phyloP scores from a whole-genome alignment of 169 alveolate species.

The Amoebophrya sp. region DNA sequence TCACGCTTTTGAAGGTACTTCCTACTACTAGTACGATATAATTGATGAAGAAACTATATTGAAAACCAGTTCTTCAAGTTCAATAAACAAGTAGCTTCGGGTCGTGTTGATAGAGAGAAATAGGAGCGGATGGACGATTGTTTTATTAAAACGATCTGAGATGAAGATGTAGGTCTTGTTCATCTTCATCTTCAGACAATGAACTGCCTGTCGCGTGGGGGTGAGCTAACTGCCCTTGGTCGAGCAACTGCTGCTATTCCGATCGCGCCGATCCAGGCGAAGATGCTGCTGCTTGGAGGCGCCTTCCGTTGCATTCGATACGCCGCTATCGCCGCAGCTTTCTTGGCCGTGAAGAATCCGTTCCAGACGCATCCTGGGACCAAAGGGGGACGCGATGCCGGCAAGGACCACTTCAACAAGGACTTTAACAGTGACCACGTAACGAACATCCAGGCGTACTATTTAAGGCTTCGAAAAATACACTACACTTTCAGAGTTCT shows the following conservation, averaged over 20 bases:
- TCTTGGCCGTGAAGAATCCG: background rate
- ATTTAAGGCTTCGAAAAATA: too few relatives aligned
- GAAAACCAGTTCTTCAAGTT: too few relatives aligned
- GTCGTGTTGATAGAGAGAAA: too few relatives aligned
- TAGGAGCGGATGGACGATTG: too few relatives aligned
- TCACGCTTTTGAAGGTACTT: background rate
- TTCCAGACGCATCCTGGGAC: background rate
- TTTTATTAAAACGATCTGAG: too few relatives aligned
- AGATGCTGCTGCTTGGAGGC: background rate
- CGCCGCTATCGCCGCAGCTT: background rate
- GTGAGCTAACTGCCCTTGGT: slow-evolving; percentile 41
- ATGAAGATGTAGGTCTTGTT: too few relatives aligned
- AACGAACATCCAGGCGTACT: background rate
- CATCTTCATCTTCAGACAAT: too few relatives aligned
- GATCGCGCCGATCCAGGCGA: background rate
- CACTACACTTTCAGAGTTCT: too few relatives aligned
- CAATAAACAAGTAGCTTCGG: too few relatives aligned
- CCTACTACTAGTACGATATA: too few relatives aligned
- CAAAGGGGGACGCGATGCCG: background rate
- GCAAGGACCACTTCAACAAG: background rate
- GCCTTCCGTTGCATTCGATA: background rate
- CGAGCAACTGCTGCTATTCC: background rate
- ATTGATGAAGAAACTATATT: too few relatives aligned
- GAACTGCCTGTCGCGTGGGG: slow-evolving; percentile 48
- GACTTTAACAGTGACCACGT: background rate